Evolutionary conservation across 441 rosid genomes (phyloP), one percentile per base, ranked within the genome.

Genomic region (Macaranga tanarius): DNA sequence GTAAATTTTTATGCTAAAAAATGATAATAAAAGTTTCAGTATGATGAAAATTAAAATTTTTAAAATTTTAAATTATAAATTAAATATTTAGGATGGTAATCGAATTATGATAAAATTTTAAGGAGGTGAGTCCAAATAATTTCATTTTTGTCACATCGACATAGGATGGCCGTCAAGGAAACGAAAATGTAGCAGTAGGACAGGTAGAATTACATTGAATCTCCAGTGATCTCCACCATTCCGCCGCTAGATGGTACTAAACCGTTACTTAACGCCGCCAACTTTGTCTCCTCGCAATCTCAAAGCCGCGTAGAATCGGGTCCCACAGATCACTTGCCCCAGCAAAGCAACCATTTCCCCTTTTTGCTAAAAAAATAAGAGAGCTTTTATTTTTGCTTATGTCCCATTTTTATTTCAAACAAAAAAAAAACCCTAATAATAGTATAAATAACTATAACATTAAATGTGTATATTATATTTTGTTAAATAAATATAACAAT

Each of bases 241-340:
- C 4, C 10, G 10, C n/a, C 34, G 55, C 54, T 34, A 55, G 47
- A 26, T 52, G n/a, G 51, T 47, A 55, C n/a, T 2, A 23, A 1
- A 69, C 72, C 68, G 84, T 76, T 62, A 70, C n/a, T 12, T 20
- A 65, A 76, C 74, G 74, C 65, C 79, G 77, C 79, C 76, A 81
- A 50, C 26, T 22, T 28, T 51, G 72, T 74, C 75, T 20, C 65
- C 72, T 76, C 31, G 6, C 55, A 42, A 54, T 64, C 77, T 51
- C 73, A 52, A 85, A 74, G 81, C 81, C 91, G 86, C 88, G 89
- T 87, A 12, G 71, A 62, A 51, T 77, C 40, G 79, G 91, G 84
- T 71, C 86, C 88, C 84, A 26, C 7, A 17, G 10, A 71, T 64
- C 55, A 72, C 48, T 61, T 79, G 80, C 75, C 81, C 77, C 78